phyloP scores from a whole-genome alignment of 2,329 filamentous ascomycete species.

The Clonostachys chloroleuca region DNA sequence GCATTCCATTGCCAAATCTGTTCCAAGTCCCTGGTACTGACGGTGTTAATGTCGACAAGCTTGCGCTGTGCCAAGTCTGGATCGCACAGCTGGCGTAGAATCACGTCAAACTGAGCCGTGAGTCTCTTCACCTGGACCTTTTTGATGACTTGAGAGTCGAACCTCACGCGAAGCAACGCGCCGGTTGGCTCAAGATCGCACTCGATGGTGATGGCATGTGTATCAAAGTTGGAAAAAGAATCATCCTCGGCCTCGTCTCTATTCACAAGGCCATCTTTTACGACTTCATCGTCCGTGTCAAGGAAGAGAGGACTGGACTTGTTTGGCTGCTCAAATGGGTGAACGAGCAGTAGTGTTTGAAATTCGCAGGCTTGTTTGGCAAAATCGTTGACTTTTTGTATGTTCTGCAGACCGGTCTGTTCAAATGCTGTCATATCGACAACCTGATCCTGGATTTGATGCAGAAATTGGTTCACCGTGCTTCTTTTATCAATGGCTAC shows the following conservation, averaged over 20 bases:
- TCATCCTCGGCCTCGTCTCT: not conserved
- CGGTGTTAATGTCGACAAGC: not conserved
- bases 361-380: slow-evolving; percentile 7
- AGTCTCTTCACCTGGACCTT: not conserved
- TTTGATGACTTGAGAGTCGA: not conserved
- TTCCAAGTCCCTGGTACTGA: not conserved
- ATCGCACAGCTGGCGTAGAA: not conserved
- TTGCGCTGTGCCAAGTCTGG: not conserved
- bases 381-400: slow-evolving; percentile 8
- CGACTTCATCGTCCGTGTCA: slow-evolving; percentile 8
- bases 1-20: not conserved
- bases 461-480: slow-evolving; percentile 31
- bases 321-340: not conserved
- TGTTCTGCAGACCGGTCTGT: slow-evolving; percentile 8
- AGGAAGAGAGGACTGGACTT: not conserved
- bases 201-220: not conserved
- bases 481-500: slow-evolving; percentile 14
- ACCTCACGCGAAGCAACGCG: not conserved
- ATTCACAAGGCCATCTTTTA: not conserved
- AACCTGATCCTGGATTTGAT: slow-evolving; percentile 13
- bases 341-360: slow-evolving; percentile 6
- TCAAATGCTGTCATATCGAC: slow-evolving; percentile 6
- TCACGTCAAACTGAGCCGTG: not conserved
- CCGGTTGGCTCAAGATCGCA: not conserved
- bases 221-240: slow-evolving; percentile 11